Conservation (phyloP, 163 green algal species). For the Chlorella variabilis region DNA sequence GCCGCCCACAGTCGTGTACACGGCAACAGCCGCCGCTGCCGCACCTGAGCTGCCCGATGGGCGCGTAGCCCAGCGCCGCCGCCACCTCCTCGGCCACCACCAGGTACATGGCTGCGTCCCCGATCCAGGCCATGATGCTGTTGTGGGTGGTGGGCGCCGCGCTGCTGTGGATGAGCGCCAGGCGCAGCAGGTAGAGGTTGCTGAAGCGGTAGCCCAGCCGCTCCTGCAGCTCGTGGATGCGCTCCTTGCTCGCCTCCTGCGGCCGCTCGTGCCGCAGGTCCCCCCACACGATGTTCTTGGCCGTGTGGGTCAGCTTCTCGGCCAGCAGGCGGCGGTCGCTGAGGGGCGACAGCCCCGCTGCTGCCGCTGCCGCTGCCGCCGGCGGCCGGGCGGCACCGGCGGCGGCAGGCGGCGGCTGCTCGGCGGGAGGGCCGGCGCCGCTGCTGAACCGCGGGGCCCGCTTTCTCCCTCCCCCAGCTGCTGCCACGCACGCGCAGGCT, state of each 20-base stretch:
- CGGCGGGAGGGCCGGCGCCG: not conserved
- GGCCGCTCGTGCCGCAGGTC: not conserved
- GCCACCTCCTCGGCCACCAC: constrained; percentile 42
- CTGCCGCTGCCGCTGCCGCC: not conserved
- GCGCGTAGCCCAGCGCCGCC: constrained; percentile 18
- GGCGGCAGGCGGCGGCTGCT: not conserved
- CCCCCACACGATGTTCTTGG: constrained; percentile 11
- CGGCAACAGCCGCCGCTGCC: too few relatives aligned
- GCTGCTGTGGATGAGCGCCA: constrained; percentile 44
- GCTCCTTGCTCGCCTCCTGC: not conserved
- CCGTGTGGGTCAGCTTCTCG: constrained; percentile 20
- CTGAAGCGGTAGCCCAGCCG: constrained; percentile 24
- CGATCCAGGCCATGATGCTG: constrained; percentile 47
- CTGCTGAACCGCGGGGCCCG: not conserved
- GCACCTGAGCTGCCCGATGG: not conserved
- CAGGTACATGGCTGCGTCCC: constrained; percentile 45
- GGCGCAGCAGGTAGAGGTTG: constrained; percentile 44
- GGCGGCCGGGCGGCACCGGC: not conserved
- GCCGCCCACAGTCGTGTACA: too few relatives aligned
- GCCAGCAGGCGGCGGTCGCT: not conserved
- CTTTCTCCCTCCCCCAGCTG: not conserved
- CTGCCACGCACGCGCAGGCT: not conserved
- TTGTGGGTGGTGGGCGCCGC: constrained; percentile 33
- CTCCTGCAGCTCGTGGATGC: constrained; percentile 8
- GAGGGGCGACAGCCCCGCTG: not conserved